A percentile compares a stretch with the other conserved stretches of the same genome.
Conservation (phyloP, 1,284 basidiomycete species). For the Marasmius fiardii region DNA sequence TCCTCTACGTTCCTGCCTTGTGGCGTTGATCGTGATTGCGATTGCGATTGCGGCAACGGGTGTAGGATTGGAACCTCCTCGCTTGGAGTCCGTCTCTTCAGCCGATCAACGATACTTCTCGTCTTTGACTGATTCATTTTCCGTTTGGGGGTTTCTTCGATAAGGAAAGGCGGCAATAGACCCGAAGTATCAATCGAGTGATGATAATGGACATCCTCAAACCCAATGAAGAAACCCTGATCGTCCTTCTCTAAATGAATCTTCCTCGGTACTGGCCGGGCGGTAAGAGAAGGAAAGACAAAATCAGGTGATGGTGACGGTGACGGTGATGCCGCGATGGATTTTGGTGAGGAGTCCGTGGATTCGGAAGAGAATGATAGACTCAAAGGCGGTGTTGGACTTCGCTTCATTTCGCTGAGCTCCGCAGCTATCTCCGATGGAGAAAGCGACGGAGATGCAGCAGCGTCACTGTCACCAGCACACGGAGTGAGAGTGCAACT, state of each 20-base stretch:
- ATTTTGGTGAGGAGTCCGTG: slow-evolving; percentile 16
- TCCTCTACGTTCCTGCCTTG: slow-evolving; percentile 28
- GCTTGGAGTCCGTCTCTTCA: slow-evolving; percentile 28
- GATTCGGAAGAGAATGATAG: slow-evolving; percentile 11
- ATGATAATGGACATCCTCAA: slow-evolving; percentile 20
- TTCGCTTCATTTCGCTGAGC: slow-evolving; percentile 21
- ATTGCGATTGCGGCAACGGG: background rate
- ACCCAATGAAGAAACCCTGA: slow-evolving; percentile 36
- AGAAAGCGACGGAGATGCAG: slow-evolving; percentile 28
- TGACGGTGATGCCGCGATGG: slow-evolving; percentile 17
- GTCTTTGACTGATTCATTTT: slow-evolving; percentile 39
- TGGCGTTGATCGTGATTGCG: background rate
- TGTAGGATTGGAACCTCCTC: background rate
- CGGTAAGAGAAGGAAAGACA: slow-evolving; percentile 35
- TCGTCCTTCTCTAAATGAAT: slow-evolving; percentile 40
- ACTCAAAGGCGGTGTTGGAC: slow-evolving; percentile 18
- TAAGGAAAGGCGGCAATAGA: slow-evolving; percentile 38
- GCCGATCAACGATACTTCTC: slow-evolving; percentile 41
- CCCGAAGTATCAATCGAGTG: slow-evolving; percentile 13
- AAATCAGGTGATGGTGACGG: slow-evolving; percentile 28
- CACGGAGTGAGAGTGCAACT: slow-evolving; percentile 2
- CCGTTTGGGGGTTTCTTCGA: slow-evolving; percentile 29
- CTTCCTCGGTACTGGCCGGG: slow-evolving; percentile 19
- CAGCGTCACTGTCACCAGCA: background rate
- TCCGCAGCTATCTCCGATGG: slow-evolving; percentile 39